Conservation (phyloP, 1,284 basidiomycete species). For the Cutaneotrichosporon dermatis region DNA sequence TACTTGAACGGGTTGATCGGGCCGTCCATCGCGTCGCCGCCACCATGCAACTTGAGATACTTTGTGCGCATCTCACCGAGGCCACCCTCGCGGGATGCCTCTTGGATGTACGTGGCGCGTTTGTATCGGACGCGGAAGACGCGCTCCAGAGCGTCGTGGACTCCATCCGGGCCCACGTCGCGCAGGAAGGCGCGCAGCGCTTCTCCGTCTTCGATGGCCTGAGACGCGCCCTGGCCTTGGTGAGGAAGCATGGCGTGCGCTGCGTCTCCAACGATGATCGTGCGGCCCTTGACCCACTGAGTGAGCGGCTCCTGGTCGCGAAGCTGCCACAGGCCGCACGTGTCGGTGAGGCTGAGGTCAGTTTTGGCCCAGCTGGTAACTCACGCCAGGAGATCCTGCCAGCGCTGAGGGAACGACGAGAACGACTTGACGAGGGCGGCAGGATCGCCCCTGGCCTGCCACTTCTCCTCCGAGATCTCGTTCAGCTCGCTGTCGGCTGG, state of each 20-base stretch:
- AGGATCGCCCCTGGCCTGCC: constrained; percentile 27
- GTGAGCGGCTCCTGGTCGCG: constrained; percentile 36
- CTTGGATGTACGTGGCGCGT: constrained; percentile 13
- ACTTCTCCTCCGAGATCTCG: constrained; percentile 30
- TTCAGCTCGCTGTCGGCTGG: constrained; percentile 29
- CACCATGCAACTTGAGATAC: too few relatives aligned
- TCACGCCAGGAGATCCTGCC: too few relatives aligned
- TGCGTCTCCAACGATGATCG: constrained; percentile 41
- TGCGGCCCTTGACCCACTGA: constrained; percentile 29
- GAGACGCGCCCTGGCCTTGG: constrained; percentile 34
- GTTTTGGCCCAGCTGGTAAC: constrained; percentile 12
- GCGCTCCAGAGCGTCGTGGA: constrained; percentile 20
- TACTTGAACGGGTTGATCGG: too few relatives aligned
- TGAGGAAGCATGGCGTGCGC: constrained; percentile 38
- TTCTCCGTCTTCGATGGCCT: constrained; percentile 32
- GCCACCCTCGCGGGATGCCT: too few relatives aligned
- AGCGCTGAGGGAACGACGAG: constrained; percentile 19
- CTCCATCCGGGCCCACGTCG: constrained; percentile 3
- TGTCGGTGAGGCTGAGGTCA: constrained; percentile 7
- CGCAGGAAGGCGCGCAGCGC: constrained; percentile 24
- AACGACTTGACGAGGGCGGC: constrained; percentile 29
- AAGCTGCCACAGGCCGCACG: constrained; percentile 21
- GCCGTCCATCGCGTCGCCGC: too few relatives aligned
- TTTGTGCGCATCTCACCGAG: too few relatives aligned
- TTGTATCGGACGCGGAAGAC: constrained; percentile 28